A percentile compares a stretch with the other conserved stretches of the same genome.
phyloP scores from a whole-genome alignment of 2,329 filamentous ascomycete genomes.

The Aspergillus brasiliensis region DNA sequence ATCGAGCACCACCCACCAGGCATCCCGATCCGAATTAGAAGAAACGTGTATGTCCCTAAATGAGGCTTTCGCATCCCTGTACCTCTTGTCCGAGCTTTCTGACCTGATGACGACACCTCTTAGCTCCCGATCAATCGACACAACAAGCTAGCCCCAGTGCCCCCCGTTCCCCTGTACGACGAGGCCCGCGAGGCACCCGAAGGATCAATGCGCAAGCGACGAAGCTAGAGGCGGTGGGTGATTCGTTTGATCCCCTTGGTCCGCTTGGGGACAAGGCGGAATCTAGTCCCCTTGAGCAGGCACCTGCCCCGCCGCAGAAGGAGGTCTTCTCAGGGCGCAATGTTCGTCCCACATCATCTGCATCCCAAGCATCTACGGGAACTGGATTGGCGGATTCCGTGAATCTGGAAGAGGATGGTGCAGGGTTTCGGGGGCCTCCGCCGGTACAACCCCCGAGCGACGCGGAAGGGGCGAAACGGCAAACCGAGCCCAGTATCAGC shows the following conservation, averaged over 20 bases:
- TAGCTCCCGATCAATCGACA: slow-evolving; percentile 34
- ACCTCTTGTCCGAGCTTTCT: background rate
- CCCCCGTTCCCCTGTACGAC: slow-evolving; percentile 51
- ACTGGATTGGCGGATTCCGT: slow-evolving; percentile 64
- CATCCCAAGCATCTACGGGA: slow-evolving; percentile 52
- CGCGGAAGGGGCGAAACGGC: slow-evolving; percentile 49
- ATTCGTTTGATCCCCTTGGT: slow-evolving; percentile 63
- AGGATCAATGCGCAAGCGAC: slow-evolving; percentile 64
- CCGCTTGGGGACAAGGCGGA: slow-evolving; percentile 55
- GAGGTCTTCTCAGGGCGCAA: slow-evolving; percentile 48
- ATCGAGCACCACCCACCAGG: slow-evolving; percentile 32
- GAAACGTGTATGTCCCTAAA: slow-evolving; percentile 32
- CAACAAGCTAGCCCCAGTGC: slow-evolving; percentile 43
- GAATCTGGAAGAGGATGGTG: slow-evolving; percentile 70
- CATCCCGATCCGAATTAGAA: slow-evolving; percentile 31
- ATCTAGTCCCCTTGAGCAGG: slow-evolving; percentile 50
- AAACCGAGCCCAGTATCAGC: slow-evolving; percentile 76
- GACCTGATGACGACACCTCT: slow-evolving; percentile 14
- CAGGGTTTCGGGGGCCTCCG: slow-evolving; percentile 64
- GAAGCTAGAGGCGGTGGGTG: slow-evolving; percentile 64
- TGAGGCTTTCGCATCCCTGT: background rate
- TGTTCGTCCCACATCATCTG: slow-evolving; percentile 40
- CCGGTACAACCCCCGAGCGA: slow-evolving; percentile 57
- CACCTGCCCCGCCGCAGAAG: slow-evolving; percentile 62
- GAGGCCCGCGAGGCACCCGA: slow-evolving; percentile 56